These are phyloP conservation scores for Mollisia scopiformis DNA, from an alignment of 2,329 filamentous ascomycete species.

Conservation along the genomic window DNA sequence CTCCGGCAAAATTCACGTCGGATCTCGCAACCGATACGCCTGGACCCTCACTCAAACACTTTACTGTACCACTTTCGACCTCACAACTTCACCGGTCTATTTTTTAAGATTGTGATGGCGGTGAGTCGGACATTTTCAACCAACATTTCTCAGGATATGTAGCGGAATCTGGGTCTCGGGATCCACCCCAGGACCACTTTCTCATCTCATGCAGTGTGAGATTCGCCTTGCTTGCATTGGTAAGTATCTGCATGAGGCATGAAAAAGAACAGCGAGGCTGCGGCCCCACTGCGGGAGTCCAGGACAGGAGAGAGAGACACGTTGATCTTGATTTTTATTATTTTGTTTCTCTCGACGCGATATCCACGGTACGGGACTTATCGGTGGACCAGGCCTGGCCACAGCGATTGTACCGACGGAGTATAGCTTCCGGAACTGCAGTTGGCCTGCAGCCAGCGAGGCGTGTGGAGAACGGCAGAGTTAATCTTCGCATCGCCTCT, in stretches of 20 bases:
- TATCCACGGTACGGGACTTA: too few relatives aligned
- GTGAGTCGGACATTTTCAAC: slow-evolving; percentile 15
- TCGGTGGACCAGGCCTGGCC: slow-evolving; percentile 2
- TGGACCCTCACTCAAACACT: not conserved
- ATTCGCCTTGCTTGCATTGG: not conserved
- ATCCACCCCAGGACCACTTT: not conserved
- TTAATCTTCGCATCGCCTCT: not conserved
- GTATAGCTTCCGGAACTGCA: slow-evolving; percentile 20
- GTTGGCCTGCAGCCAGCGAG: not conserved
- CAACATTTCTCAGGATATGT: not conserved
- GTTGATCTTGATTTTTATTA: not conserved
- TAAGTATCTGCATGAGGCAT: not conserved
- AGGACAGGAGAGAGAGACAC: not conserved
- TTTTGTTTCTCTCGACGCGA: not conserved
- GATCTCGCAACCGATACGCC: not conserved
- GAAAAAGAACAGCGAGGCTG: not conserved
- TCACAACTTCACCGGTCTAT: not conserved
- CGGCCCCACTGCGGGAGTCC: slow-evolving; percentile 1
- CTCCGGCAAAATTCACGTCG: slow-evolving; percentile 3
- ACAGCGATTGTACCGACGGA: not conserved
- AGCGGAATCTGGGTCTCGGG: not conserved
- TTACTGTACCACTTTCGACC: not conserved
- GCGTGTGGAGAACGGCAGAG: slow-evolving; percentile 11
- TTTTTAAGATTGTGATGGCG: slow-evolving; percentile 30
- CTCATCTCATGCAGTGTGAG: not conserved